Percentiles rank a stretch among this genome's conserved stretches.
Evolutionary conservation across 192 early-diverging fungal species (phyloP).

Genomic region (Entrophospora sp.): DNA sequence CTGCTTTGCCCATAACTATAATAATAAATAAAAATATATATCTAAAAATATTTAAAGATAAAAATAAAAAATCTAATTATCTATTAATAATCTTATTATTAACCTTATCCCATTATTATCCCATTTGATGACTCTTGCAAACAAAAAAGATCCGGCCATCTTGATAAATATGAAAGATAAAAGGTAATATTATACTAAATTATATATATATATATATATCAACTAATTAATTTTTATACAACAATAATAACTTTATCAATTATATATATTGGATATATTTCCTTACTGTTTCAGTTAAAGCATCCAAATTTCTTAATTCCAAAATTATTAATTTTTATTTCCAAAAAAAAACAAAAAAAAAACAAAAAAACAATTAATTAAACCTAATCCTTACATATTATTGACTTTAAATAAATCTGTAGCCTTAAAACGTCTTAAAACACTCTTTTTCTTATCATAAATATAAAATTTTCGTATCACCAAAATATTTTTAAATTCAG

Average conservation of each 20-base stretch:
- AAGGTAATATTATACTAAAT: slow-evolving; percentile 85
- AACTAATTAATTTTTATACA: background rate
- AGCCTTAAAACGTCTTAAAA: slow-evolving; percentile 53
- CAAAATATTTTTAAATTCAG: no score
- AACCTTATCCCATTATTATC: slow-evolving; percentile 78
- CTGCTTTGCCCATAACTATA: slow-evolving; percentile 88
- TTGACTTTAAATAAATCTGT: slow-evolving; percentile 93
- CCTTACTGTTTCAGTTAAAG: slow-evolving; percentile 82
- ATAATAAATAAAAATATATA: no score
- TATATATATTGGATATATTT: no score
- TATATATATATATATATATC: background rate
- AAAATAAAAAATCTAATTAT: no score
- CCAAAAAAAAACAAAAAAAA: no score
- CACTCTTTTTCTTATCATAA: slow-evolving; percentile 34
- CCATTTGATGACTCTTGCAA: slow-evolving; percentile 66
- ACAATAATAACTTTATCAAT: background rate
- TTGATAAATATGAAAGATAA: slow-evolving; percentile 84
- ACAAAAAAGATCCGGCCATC: slow-evolving; percentile 89
- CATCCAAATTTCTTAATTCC: slow-evolving; percentile 69
- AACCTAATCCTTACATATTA: slow-evolving; percentile 76
- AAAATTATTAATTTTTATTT: no score
- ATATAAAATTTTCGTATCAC: no score
- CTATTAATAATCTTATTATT: no score
- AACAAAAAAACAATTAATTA: background rate
- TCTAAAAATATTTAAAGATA: no score